Base-by-base conservation (phyloP, 768 basidiomycete genomes). In the Tubosaeta brunneosetosa region DNA sequence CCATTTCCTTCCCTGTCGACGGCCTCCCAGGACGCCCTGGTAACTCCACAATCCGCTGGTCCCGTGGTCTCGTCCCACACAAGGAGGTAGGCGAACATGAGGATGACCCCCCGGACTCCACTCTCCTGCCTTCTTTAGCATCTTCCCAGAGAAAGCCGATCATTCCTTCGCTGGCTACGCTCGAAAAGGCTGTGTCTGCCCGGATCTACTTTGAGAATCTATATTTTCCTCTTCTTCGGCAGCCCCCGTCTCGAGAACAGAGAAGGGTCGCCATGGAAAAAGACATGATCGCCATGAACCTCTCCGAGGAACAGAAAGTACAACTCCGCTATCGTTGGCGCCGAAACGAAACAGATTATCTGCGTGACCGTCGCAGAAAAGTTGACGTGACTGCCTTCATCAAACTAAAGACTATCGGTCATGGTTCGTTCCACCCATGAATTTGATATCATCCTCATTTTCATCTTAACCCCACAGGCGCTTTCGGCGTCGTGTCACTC, bases 401-500 rank as follows among this genome's bases (percentile, higher is more conserved):
- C 60, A 88, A 88, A 70, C 79, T 97, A 57, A 90, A 95, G 77
- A 92, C 91, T 45, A 94, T 97, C 65, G 94, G 94, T 33, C 92
- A 97, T 68, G 94, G 93, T 91, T 61, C 59, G 70, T 60, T 36
- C 31, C 44, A 58, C 64, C 57, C 53, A 61, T 51, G 50, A 63
- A 61, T 62, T 61, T 59, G 55, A 69, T 63, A 55, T 53, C n/a
- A 11, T 56, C 53, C 56, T 37, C 49, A 44, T 25, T 33, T 60
- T 59, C 63, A 68, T 62, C 55, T 52, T 66, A 66, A 63, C 58
- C 58, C 61, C 57, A 54, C 69, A 87, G 92, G 92, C 61, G 94
- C 94, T 10, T 97, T 99, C 71, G 95, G 94, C 1, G 94, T 97
- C 42, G 95, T 99, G 16, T 89, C 86, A 10, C 82, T 99, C 46